Conservation (phyloP, 306 rosid genomes). For the Spatholobus suberectus region DNA sequence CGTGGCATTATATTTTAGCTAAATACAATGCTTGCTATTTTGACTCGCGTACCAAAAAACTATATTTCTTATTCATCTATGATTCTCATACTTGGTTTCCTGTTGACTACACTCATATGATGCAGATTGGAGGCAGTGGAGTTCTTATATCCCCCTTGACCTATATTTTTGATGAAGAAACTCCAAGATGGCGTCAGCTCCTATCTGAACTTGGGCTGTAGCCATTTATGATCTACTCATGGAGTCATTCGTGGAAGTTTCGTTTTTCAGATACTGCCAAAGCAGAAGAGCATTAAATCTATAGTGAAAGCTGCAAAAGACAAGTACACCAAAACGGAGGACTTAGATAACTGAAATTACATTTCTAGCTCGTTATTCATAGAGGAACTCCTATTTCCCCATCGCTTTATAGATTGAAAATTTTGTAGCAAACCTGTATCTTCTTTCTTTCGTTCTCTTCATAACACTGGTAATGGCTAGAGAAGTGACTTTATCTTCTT, state of each 20-base stretch:
- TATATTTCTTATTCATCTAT: background rate
- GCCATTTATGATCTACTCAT: slow-evolving; percentile 1
- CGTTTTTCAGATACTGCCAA: background rate
- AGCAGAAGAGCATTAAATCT: background rate
- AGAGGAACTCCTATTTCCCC: background rate
- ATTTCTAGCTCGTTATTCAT: background rate
- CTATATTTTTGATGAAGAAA: slow-evolving; percentile 94
- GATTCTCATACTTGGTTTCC: slow-evolving; percentile 27
- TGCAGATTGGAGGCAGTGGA: slow-evolving; percentile 97
- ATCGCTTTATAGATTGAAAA: slow-evolving; percentile 1
- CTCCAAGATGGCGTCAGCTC: slow-evolving; percentile 92
- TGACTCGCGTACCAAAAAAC: background rate
- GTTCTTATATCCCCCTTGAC: slow-evolving; percentile 96
- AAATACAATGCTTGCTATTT: background rate
- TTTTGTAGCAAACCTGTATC: slow-evolving; percentile 30
- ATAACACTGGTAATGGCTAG: background rate
- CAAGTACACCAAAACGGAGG: background rate
- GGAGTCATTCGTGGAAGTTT: background rate
- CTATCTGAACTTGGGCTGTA: slow-evolving; percentile 75
- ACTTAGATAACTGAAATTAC: slow-evolving; percentile 14
- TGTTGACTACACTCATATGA: slow-evolving; percentile 28
- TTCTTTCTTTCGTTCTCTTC: background rate
- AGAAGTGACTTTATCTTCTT: background rate
- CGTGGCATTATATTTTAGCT: slow-evolving; percentile 15
- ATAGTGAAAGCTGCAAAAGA: slow-evolving; percentile 10